A percentile compares a stretch with the other conserved stretches of the same genome.
These are phyloP conservation scores for Vigna nakashimae DNA, from an alignment of 306 rosid species.

Conservation along the genomic window DNA sequence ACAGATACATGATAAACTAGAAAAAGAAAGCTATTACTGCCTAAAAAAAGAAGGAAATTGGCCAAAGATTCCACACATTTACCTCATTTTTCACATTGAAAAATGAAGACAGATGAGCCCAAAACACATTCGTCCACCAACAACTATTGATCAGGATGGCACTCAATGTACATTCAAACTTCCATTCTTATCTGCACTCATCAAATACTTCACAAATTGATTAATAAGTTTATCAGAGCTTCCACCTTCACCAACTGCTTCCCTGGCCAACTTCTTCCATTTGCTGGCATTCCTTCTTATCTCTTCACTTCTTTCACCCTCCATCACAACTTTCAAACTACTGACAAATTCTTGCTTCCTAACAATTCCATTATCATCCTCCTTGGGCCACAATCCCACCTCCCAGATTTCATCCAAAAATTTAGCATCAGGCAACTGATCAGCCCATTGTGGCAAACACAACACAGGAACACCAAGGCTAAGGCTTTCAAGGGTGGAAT, in stretches of 20 bases:
- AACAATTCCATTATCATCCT: constrained; percentile 61
- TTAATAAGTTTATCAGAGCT: constrained; percentile 51
- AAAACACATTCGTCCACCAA: neutral
- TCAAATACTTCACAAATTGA: constrained; percentile 56
- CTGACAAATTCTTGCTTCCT: constrained; percentile 55
- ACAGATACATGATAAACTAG: neutral
- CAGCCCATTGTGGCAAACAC: constrained; percentile 73
- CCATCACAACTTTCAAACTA: constrained; percentile 63
- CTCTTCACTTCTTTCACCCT: constrained; percentile 54
- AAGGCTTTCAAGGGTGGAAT: constrained; percentile 70
- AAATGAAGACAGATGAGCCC: neutral
- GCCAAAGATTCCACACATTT: neutral
- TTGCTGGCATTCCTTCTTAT: constrained; percentile 49
- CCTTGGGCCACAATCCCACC: constrained; percentile 66
- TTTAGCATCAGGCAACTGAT: constrained; percentile 70
- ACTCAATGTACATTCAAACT: constrained; percentile 15
- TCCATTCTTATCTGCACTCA: constrained; percentile 29
- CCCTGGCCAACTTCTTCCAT: constrained; percentile 61
- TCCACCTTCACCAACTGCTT: constrained; percentile 60
- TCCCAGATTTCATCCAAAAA: constrained; percentile 67
- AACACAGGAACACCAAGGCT: constrained; percentile 73
- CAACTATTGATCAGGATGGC: neutral
- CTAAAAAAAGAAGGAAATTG: neutral
- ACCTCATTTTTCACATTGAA: neutral
- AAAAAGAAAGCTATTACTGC: neutral